These are phyloP conservation scores for Stemphylium beticola DNA, from an alignment of 2,329 filamentous ascomycete species.

Conservation along the genomic window DNA sequence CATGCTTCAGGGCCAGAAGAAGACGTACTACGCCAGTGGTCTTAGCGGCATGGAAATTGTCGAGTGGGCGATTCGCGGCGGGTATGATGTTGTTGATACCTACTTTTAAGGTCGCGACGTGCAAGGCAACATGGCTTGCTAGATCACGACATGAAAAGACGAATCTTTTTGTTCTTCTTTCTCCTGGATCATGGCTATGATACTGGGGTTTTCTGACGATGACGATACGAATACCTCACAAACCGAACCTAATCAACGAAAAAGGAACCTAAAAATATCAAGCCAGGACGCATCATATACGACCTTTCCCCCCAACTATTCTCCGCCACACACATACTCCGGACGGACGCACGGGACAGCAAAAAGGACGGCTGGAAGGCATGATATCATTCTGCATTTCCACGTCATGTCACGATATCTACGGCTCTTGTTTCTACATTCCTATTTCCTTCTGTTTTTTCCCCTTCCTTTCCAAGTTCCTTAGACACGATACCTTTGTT, in stretches of 20 bases:
- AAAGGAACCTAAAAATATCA: too few species aligned
- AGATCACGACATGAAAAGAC: neutral
- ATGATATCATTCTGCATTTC: neutral
- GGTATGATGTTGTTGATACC: slow-evolving; percentile 43
- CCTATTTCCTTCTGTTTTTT: neutral
- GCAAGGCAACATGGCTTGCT: neutral
- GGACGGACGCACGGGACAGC: neutral
- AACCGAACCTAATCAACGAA: too few species aligned
- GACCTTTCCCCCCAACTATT: neutral
- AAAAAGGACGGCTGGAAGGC: too few species aligned
- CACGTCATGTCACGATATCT: neutral
- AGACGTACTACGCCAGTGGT: slow-evolving; percentile 47
- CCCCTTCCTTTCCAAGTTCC: neutral
- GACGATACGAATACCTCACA: too few species aligned
- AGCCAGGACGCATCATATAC: too few species aligned
- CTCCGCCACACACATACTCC: neutral
- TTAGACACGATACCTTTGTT: slow-evolving; percentile 1
- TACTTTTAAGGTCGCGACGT: slow-evolving; percentile 29
- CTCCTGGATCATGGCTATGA: neutral
- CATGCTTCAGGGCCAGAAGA: slow-evolving; percentile 44
- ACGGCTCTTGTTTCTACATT: neutral
- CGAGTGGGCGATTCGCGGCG: slow-evolving; percentile 46
- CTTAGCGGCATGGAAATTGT: slow-evolving; percentile 49
- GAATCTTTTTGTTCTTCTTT: neutral
- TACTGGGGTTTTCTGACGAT: too few species aligned